A percentile compares a stretch with the other conserved stretches of the same genome.
Conservation (phyloP, 2,329 filamentous ascomycete species). For the Aspergillus awamori region DNA sequence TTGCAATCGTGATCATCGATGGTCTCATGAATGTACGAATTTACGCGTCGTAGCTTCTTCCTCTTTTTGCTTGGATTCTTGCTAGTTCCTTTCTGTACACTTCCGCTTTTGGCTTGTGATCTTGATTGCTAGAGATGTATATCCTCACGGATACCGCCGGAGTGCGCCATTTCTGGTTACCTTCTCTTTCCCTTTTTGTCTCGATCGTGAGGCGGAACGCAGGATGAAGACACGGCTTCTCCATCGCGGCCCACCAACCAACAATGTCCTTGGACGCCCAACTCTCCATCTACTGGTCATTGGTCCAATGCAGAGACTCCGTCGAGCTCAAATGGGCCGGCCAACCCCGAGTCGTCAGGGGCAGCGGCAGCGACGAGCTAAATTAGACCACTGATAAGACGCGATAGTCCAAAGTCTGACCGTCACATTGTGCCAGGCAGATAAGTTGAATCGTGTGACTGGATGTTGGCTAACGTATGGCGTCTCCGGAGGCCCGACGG, state of each 20-base stretch:
- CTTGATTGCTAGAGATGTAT: neutral
- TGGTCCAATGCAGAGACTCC: no score
- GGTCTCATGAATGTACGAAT: neutral
- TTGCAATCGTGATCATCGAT: slow-evolving; percentile 20
- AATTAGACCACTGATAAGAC: neutral
- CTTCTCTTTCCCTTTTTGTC: neutral
- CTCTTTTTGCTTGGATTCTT: neutral
- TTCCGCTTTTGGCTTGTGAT: no score
- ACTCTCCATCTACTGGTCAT: no score
- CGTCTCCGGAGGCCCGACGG: neutral
- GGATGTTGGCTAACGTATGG: neutral
- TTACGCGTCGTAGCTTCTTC: neutral
- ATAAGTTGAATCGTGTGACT: neutral
- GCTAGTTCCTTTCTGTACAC: neutral
- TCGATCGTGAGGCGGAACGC: neutral
- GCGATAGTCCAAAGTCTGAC: slow-evolving; percentile 8
- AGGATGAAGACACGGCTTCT: neutral
- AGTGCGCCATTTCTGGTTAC: slow-evolving; percentile 1
- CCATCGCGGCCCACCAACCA: neutral
- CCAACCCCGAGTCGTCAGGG: neutral
- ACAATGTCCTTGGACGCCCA: no score
- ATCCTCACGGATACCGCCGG: neutral
- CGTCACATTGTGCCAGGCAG: slow-evolving; percentile 14
- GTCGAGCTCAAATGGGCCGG: neutral
- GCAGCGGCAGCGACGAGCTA: neutral